Evolutionary conservation across 352 stramenopile genomes (phyloP).

Genomic region (Globisporangium uncinulatum): DNA sequence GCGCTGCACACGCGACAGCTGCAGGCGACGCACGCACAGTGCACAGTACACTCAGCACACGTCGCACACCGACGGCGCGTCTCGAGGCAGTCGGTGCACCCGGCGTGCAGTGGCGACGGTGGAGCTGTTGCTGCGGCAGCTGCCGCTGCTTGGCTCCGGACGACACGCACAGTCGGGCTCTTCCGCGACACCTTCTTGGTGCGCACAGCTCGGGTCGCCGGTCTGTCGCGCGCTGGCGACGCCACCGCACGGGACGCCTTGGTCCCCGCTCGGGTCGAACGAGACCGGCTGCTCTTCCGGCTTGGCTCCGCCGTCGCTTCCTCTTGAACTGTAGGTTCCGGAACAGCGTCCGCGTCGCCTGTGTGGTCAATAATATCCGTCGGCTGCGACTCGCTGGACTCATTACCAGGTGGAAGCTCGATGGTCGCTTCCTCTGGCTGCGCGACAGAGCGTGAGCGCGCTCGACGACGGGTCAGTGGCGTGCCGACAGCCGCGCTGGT

Average conservation of each 20-base stretch:
- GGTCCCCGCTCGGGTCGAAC: background rate
- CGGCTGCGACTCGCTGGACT: background rate
- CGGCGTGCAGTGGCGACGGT: slow-evolving; percentile 48
- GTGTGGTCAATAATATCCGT: slow-evolving; percentile 5
- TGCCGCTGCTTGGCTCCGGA: background rate
- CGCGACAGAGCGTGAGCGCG: slow-evolving; percentile 9
- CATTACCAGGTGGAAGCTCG: background rate
- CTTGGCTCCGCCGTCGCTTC: background rate
- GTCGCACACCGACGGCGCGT: slow-evolving; percentile 50
- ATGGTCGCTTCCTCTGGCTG: background rate
- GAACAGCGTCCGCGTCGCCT: too few species aligned
- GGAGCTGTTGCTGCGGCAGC: background rate
- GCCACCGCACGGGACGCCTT: background rate
- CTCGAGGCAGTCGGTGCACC: slow-evolving; percentile 60
- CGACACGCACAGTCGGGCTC: slow-evolving; percentile 6
- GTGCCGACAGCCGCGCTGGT: background rate
- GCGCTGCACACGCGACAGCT: slow-evolving; percentile 73
- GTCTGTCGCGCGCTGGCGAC: background rate
- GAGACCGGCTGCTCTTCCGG: background rate
- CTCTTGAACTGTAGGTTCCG: background rate
- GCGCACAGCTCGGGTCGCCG: background rate
- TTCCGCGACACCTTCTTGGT: slow-evolving; percentile 3
- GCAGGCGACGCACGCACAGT: slow-evolving; percentile 68
- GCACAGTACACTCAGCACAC: slow-evolving; percentile 57
- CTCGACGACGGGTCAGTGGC: slow-evolving; percentile 1